phyloP scores from a whole-genome alignment of 179 eudicot genomes.

The Camellia oleifera region DNA sequence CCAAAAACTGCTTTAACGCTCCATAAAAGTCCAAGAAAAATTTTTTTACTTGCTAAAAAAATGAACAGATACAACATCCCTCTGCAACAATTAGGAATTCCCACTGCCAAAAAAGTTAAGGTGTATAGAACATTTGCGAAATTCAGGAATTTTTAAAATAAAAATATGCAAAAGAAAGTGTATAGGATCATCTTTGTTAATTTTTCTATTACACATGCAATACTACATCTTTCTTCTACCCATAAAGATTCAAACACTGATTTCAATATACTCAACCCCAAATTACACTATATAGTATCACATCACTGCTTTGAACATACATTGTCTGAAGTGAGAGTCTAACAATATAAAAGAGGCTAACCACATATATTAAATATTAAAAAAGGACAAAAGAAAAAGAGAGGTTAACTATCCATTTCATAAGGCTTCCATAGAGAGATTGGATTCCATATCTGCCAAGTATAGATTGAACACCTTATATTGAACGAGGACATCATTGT shows the following conservation, averaged over 20 bases:
- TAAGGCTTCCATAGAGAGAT: not conserved
- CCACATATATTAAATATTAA: not conserved
- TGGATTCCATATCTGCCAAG: not conserved
- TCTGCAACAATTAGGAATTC: not conserved
- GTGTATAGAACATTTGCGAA: not conserved
- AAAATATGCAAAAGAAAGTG: not conserved
- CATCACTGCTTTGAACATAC: not conserved
- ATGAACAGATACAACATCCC: not conserved
- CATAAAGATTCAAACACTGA: not conserved
- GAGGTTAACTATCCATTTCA: not conserved
- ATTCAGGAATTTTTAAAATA: not conserved
- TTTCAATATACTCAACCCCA: not conserved
- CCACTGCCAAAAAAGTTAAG: not conserved
- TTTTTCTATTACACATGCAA: not conserved
- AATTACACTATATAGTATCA: not conserved
- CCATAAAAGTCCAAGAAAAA: not conserved
- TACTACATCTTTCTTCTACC: not conserved
- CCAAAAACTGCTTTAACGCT: not conserved
- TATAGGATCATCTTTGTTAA: not conserved
- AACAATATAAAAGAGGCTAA: not conserved
- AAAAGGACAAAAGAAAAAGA: not conserved
- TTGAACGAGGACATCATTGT: conserved; percentile 98
- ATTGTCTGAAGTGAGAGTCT: no score
- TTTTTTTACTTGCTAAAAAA: not conserved
- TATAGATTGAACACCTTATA: conserved; percentile 62